phyloP scores from a whole-genome alignment of 768 basidiomycete species.

The Xerocomellus chrysenteron region DNA sequence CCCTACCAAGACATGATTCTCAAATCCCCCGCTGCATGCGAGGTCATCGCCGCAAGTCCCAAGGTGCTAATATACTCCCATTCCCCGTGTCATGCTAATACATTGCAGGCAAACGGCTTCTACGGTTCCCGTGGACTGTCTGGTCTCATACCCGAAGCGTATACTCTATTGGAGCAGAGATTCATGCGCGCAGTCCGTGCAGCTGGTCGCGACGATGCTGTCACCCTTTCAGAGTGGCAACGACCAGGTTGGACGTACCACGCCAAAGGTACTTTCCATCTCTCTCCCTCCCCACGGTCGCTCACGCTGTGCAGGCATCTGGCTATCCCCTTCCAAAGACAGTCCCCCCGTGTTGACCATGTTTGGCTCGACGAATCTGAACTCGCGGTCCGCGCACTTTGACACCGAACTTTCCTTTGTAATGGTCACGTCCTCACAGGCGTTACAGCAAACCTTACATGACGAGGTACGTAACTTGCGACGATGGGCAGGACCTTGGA shows the following conservation, averaged over 20 bases:
- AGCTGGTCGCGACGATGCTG: constrained; percentile 46
- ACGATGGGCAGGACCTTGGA: constrained; percentile 54
- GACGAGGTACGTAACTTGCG: constrained; percentile 55
- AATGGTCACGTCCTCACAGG: constrained; percentile 63
- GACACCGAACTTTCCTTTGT: constrained; percentile 92
- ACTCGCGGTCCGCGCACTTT: constrained; percentile 84
- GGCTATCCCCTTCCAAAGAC: constrained; percentile 63
- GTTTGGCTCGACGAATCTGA: constrained; percentile 94
- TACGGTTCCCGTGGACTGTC: constrained; percentile 87
- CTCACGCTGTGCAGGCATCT: constrained; percentile 58
- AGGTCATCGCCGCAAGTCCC: constrained; percentile 85
- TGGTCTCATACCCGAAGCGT: constrained; percentile 92
- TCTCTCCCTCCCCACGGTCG: not conserved
- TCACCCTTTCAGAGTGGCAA: constrained; percentile 87
- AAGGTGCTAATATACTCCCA: constrained; percentile 48
- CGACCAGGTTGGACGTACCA: constrained; percentile 95
- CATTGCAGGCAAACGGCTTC: constrained; percentile 88
- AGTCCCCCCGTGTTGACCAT: constrained; percentile 69
- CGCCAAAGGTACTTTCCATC: constrained; percentile 72
- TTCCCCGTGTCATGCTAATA: not conserved
- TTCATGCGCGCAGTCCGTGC: constrained; percentile 68
- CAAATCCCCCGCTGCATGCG: constrained; percentile 53
- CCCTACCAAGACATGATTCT: constrained; percentile 77
- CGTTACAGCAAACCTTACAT: constrained; percentile 48
- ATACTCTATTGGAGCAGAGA: constrained; percentile 80